Percentiles rank a stretch among this genome's conserved stretches.
These are phyloP conservation scores for Kregervanrija delftensis DNA, from an alignment of 805 yeast genomes.

Conservation along the genomic window DNA sequence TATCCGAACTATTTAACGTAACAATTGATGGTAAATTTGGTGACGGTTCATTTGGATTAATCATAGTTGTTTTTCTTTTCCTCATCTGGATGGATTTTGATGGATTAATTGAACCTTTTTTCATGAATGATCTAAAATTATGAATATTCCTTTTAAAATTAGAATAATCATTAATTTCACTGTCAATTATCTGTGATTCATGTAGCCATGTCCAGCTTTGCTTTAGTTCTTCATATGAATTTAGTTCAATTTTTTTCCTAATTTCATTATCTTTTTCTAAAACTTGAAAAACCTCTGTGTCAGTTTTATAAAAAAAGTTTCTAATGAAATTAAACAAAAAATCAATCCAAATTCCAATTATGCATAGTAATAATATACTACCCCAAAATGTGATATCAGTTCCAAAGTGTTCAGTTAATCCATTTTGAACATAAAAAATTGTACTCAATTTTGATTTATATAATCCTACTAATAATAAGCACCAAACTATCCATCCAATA, in stretches of 20 bases:
- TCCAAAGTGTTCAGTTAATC: slow-evolving; percentile 69
- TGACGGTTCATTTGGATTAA: slow-evolving; percentile 41
- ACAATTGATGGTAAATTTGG: slow-evolving; percentile 39
- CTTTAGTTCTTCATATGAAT: slow-evolving; percentile 62
- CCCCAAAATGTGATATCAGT: slow-evolving; percentile 86
- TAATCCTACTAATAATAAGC: slow-evolving; percentile 65
- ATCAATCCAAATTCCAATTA: slow-evolving; percentile 63
- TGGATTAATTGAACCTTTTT: slow-evolving; percentile 30
- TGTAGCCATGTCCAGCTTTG: slow-evolving; percentile 71
- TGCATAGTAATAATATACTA: slow-evolving; percentile 46
- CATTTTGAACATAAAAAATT: slow-evolving; percentile 67
- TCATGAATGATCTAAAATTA: slow-evolving; percentile 24
- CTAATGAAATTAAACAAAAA: slow-evolving; percentile 52
- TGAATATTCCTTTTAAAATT: slow-evolving; percentile 12
- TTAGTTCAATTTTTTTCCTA: slow-evolving; percentile 63
- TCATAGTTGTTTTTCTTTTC: slow-evolving; percentile 42
- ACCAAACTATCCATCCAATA: slow-evolving; percentile 85
- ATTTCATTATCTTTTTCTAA: slow-evolving; percentile 66
- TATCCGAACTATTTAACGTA: slow-evolving; percentile 25
- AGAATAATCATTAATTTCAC: slow-evolving; percentile 16
- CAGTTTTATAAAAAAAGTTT: slow-evolving; percentile 54
- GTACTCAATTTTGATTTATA: slow-evolving; percentile 45
- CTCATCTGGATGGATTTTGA: slow-evolving; percentile 30
- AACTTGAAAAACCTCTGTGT: slow-evolving; percentile 71
- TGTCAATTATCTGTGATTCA: slow-evolving; percentile 24